Evolutionary conservation across 2,329 filamentous ascomycete species (phyloP), one percentile per base, ranked within the genome.

Genomic region (Stachybotrys chartarum): DNA sequence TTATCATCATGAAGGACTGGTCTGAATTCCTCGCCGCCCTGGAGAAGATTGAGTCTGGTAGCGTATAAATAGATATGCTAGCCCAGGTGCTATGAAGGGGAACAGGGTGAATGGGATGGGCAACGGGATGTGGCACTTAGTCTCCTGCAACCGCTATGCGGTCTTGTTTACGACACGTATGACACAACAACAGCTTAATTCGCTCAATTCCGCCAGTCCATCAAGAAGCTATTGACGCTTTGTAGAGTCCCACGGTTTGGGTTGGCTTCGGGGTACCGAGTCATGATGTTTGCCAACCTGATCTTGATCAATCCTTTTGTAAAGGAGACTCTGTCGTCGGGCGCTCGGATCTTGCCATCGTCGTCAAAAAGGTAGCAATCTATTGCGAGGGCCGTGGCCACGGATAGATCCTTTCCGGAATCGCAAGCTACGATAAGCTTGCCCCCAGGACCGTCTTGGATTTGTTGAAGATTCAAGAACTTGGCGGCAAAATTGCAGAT

Each of bases 181-280:
- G 55, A 66, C 56, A 61, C 51, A 58, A 60, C 56, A 52, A 63
- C 52, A 59, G 51, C 54, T 53, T 58, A 52, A 46, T 52, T 49
- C 57, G 17, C 32, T 68, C 56, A 70, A 55, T 61, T 71, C 50
- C 66, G 65, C 70, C 73, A 76, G 55, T 79, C 79, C 84, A 97
- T 93, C 53, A 97, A 73, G 64, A 90, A 96, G 55, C 89, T 89
- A 70, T 97, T 97, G 6, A 97, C 87, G 61, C 90, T 93, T 71
- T 97, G 92, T 44, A 97, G 74, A 0, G 92, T 97, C 24, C 89
- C 81, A 42, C 94, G 79, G 59, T 86, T 92, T 0, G 93, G 92
- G 66, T 95, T 96, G 3, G 87, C 88, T 61, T 88, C 85, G 1
- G 91, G 87, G 66, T 87, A 86, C 0, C 83, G 83, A 6, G 85